Evolutionary conservation across 2,329 filamentous ascomycete genomes (phyloP), one percentile per base, ranked within the genome.

Genomic region (Aspergillus luchuensis): DNA sequence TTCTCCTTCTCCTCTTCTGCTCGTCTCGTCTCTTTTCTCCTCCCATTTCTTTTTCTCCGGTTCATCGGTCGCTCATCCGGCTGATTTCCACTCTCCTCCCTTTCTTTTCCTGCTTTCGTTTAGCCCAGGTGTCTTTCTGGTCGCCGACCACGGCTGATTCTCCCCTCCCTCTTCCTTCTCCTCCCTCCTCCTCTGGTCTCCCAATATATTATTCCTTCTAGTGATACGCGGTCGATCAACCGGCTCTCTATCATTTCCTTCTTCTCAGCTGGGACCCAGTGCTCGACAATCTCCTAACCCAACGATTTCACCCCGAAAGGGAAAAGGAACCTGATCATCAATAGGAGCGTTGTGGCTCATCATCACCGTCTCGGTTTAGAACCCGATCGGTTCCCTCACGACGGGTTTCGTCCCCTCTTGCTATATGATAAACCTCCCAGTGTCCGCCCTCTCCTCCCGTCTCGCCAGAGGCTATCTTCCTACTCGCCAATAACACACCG

Each of bases 371-470:
- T 43, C 52, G 25, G 41, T 19, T 15, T 45, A 47, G 38, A 45
- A 23, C 17, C 53, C 41, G n/a, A 56, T 45, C 17, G 36, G 39
- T 25, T 21, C 13, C 15, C 15, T 30, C 21, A 41, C 51, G 36
- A 39, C 21, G 6, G 25, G 19, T 13, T 8, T 8, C 51, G 15
- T 23, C 39, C 23, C 28, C 30, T 25, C 39, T 21, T 45, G 13
- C 23, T 47, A 43, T 47, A 56, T 47, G 47, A 56, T 56, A 33
- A 56, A 23, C 39, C 39, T n/a, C 41, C 25, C 13, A 25, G 47
- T n/a, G 6, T 30, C 39, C 23, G 25, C 39, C 52, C 17, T n/a
- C 52, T 25, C 8, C 25, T 33, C 28, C 25, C 15, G 15, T 56
- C 19, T 38, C 28, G n/a, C 25, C 38, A n/a, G 28, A 36, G 21